Evolutionary conservation across 805 yeast genomes (phyloP).

Genomic region (Candida incommunis): DNA sequence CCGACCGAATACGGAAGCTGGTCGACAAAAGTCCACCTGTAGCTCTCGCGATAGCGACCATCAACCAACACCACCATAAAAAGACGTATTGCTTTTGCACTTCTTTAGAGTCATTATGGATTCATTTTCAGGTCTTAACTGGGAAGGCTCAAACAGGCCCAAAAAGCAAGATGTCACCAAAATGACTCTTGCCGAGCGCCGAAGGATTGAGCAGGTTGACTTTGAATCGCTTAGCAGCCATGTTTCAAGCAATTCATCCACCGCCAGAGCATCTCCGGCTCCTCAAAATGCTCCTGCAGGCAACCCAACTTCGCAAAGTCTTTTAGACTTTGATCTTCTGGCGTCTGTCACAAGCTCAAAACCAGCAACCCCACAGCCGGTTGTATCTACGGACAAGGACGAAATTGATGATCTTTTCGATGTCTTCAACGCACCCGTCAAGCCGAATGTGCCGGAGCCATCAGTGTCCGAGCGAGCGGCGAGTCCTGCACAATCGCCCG

Average conservation of each 20-base stretch:
- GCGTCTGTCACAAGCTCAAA: background rate
- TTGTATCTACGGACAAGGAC: background rate
- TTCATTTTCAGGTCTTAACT: background rate
- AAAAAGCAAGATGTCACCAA: background rate
- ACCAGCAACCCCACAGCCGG: background rate
- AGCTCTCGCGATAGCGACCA: background rate
- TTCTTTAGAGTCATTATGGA: background rate
- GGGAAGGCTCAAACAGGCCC: background rate
- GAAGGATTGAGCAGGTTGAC: background rate
- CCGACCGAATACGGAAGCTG: no score
- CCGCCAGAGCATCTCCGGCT: background rate
- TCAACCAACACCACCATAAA: background rate
- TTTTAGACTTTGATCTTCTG: background rate
- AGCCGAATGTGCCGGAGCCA: background rate
- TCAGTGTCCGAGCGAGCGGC: background rate
- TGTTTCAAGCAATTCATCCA: background rate
- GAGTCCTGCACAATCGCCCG: background rate
- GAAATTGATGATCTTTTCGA: background rate
- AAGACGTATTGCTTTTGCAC: no score
- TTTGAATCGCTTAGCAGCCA: background rate
- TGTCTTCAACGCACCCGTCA: background rate
- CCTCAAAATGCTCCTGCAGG: background rate
- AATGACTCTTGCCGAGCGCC: conserved; percentile 1
- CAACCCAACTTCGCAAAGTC: background rate
- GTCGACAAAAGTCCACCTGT: no score